Conservation (phyloP, 805 yeast species). For the Ogataea populi-albae region DNA sequence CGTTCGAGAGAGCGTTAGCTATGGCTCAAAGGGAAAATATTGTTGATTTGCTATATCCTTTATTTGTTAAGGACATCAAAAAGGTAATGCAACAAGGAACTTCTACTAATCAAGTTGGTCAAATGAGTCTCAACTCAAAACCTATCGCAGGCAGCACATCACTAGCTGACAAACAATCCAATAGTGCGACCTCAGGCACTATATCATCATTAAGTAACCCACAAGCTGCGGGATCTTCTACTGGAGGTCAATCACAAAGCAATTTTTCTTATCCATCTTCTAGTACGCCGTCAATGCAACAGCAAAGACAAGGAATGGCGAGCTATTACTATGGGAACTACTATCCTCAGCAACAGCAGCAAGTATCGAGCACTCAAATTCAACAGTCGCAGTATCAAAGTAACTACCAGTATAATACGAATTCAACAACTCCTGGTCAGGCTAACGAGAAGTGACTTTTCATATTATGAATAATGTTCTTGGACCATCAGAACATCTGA, state of each 20-base stretch:
- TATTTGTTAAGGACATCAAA: slow-evolving; percentile 62
- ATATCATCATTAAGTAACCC: too few species aligned
- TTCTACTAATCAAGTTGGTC: slow-evolving; percentile 26
- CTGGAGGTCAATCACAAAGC: slow-evolving; percentile 11
- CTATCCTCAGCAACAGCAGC: slow-evolving; percentile 15
- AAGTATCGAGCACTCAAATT: slow-evolving; percentile 7
- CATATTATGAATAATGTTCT: neutral
- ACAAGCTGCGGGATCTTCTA: slow-evolving; percentile 6
- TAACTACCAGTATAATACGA: slow-evolving; percentile 17
- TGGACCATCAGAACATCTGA: neutral
- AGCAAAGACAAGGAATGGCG: slow-evolving; percentile 12
- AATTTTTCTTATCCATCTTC: slow-evolving; percentile 15
- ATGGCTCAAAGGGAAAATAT: slow-evolving; percentile 65
- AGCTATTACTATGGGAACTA: slow-evolving; percentile 18
- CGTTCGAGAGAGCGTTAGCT: slow-evolving; percentile 63
- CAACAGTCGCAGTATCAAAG: slow-evolving; percentile 18
- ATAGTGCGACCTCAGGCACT: slow-evolving; percentile 5
- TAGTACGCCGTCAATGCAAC: slow-evolving; percentile 6
- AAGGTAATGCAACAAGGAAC: slow-evolving; percentile 32
- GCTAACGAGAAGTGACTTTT: slow-evolving; percentile 3
- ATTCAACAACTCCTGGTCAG: slow-evolving; percentile 7
- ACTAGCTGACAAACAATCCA: slow-evolving; percentile 1
- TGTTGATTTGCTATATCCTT: slow-evolving; percentile 51
- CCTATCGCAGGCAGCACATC: slow-evolving; percentile 12
- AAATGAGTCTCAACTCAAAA: slow-evolving; percentile 18